Evolutionary conservation across 129 eudicot species (phyloP).

Genomic region (Chrysanthemum lavandulifolium): DNA sequence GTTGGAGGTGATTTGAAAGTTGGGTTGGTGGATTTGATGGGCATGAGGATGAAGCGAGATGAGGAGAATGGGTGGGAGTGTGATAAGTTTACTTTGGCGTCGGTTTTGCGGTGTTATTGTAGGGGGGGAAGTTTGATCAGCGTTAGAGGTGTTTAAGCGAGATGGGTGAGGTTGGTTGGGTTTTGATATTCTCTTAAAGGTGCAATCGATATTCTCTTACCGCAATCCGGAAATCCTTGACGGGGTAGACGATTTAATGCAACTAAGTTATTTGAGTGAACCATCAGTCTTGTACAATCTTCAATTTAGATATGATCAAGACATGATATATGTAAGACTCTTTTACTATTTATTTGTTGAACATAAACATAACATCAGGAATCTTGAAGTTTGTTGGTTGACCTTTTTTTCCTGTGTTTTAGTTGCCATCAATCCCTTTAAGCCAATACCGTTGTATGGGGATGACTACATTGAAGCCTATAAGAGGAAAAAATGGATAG

Average conservation of each 20-base stretch:
- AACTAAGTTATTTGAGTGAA: slow-evolving; percentile 81
- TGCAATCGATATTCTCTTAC: slow-evolving; percentile 53
- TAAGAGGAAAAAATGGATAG: too few relatives aligned
- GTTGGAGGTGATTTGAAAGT: slow-evolving; percentile 53
- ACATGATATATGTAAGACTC: too few relatives aligned
- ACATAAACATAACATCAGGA: too few relatives aligned
- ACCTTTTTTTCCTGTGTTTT: too few relatives aligned
- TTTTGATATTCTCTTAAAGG: slow-evolving; percentile 36
- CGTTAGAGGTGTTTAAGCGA: slow-evolving; percentile 52
- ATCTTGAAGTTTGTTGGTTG: too few relatives aligned
- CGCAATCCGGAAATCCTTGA: slow-evolving; percentile 98
- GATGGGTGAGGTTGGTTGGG: slow-evolving; percentile 50
- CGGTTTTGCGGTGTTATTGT: slow-evolving; percentile 73
- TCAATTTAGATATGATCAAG: slow-evolving; percentile 57
- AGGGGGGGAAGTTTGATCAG: slow-evolving; percentile 57
- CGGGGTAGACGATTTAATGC: slow-evolving; percentile 92
- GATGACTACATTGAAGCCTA: too few relatives aligned
- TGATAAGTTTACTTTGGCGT: slow-evolving; percentile 73
- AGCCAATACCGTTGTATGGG: too few relatives aligned
- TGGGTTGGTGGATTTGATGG: slow-evolving; percentile 40
- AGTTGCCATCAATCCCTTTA: too few relatives aligned
- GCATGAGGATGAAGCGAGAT: slow-evolving; percentile 65
- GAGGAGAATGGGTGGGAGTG: slow-evolving; percentile 50
- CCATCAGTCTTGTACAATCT: slow-evolving; percentile 85
- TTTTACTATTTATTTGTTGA: too few relatives aligned